Conservation (phyloP, 83 land plant genomes). For the Picea abies region DNA sequence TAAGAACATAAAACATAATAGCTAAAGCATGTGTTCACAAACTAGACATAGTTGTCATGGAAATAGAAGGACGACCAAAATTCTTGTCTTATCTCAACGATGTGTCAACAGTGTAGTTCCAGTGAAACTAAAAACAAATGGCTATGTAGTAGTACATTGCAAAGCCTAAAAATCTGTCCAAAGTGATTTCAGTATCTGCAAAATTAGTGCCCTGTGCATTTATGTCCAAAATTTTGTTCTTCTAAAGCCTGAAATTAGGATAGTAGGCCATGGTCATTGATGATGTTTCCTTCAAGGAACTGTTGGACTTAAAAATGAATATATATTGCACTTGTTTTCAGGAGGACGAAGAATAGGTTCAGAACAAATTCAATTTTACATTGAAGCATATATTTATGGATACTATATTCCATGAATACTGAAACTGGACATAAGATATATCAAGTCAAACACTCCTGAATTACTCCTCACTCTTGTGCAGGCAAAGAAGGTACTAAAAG, state of each 20-base stretch:
- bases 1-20: background rate
- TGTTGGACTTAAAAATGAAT: background rate
- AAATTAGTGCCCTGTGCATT: background rate
- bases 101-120: background rate
- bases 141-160: background rate
- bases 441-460: background rate
- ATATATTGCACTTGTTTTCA: background rate
- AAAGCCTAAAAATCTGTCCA: background rate
- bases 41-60: background rate
- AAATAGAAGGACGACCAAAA: background rate
- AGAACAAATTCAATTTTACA: background rate
- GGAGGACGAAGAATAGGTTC: background rate
- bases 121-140: background rate
- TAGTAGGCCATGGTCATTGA: background rate
- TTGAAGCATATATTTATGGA: background rate
- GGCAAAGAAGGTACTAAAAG: background rate
- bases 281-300: background rate
- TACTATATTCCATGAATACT: background rate
- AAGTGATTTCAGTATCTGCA: background rate
- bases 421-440: constrained; percentile 1
- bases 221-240: background rate
- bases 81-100: background rate
- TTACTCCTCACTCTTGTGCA: constrained; percentile 13
- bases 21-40: background rate
- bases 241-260: background rate